Evolutionary conservation across 306 rosid species (phyloP), one percentile per base, ranked within the genome.

Genomic region (Fragaria ananassa): DNA sequence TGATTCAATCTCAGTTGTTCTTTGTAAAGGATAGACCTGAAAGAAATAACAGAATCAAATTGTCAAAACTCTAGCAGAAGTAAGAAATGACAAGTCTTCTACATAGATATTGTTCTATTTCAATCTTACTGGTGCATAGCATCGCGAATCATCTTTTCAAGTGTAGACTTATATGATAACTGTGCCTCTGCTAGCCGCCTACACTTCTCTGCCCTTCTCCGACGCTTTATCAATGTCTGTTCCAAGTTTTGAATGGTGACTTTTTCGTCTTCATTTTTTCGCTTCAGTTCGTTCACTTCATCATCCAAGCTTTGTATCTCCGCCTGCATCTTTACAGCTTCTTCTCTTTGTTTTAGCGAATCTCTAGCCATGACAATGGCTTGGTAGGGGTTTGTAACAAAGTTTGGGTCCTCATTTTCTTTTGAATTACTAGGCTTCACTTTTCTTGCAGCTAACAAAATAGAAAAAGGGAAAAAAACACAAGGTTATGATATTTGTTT

Each of bases 111-210:
- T 8, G 41, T 34, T 69, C 51, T 74, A 31, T 14, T 62, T 8
- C 27, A 69, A 62, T 80, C 95, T 89, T 89, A 96, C 98, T 96
- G 97, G 90, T 93, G 99, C 97, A 92, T 96, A 54, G 97, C 79
- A 82, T 96, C 99, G 81, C 96, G 86, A 71, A 96, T 91, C 99
- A 96, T 96, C 90, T 91, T 96, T 88, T 96, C 98, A 14, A 96
- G 90, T 87, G 86, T 91, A 39, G 84, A 88, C 72, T 87, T 88
- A 47, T 96, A 91, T 49, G 97, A 96, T 37, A 93, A 88, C 78
- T 96, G 98, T 51, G 99, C 90, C 90, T 96, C 98, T 0, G 99
- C 91, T 49, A 96, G 74, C 23, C 93, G 84, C 85, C 98, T 81
- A 85, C 93, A 89, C 67, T 92, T 96, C 79, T 96, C 98, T 11